phyloP scores from a whole-genome alignment of 164 flowering plant genomes.

The Cinnamomum chago region DNA sequence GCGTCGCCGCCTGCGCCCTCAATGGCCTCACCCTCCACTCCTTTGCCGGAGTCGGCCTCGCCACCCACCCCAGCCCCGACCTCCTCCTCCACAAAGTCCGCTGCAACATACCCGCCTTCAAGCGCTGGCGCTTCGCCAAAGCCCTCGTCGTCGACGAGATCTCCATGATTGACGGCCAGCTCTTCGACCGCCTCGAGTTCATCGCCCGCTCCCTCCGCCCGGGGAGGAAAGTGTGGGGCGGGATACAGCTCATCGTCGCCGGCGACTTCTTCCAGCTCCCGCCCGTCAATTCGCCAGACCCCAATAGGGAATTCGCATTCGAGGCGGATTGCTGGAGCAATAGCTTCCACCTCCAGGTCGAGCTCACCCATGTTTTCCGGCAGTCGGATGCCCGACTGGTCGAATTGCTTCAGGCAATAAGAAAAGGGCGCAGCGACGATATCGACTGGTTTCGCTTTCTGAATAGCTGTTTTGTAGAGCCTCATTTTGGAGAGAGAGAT shows the following conservation, averaged over 20 bases:
- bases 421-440: conserved; percentile 36
- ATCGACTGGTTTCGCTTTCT: conserved; percentile 28
- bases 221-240: conserved; percentile 41
- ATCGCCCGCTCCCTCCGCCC: conserved; percentile 33
- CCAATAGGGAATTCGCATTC: conserved; percentile 43
- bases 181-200: conserved; percentile 42
- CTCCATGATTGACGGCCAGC: conserved; percentile 48
- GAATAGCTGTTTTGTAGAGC: conserved; percentile 16
- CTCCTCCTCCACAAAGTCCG: conserved; percentile 20
- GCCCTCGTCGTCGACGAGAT: conserved; percentile 62
- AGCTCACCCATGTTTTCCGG: conserved; percentile 43
- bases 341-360: conserved; percentile 50
- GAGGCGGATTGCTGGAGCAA: conserved; percentile 61
- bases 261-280: conserved; percentile 73
- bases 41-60: conserved; percentile 54
- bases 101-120: conserved; percentile 11
- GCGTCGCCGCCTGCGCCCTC: conserved; percentile 61
- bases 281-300: conserved; percentile 17
- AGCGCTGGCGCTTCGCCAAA: conserved; percentile 43
- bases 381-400: conserved; percentile 38
- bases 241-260: conserved; percentile 49
- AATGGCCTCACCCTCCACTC: conserved; percentile 58
- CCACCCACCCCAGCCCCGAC: conserved; percentile 5
- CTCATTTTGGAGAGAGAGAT: conserved; percentile 14
- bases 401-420: conserved; percentile 48